phyloP scores from a whole-genome alignment of 768 basidiomycete species.

The Auricularia cornea region DNA sequence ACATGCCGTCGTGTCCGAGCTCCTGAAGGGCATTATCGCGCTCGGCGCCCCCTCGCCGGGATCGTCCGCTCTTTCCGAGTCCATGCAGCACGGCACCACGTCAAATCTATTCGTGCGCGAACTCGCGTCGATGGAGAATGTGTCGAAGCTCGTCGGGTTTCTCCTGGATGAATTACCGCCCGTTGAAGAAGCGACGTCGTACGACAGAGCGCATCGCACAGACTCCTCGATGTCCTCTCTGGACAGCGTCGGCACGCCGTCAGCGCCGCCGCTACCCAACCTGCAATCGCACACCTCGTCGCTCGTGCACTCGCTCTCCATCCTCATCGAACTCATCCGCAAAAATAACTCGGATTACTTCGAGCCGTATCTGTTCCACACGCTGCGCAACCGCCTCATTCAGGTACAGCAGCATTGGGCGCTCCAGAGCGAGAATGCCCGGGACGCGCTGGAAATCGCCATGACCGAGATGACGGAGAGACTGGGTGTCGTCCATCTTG shows the following conservation, averaged over 20 bases:
- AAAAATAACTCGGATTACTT: conserved; percentile 99
- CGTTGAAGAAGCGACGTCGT: conserved; percentile 17
- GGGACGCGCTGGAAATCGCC: conserved; percentile 59
- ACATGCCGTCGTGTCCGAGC: conserved; percentile 80
- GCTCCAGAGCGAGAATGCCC: conserved; percentile 43
- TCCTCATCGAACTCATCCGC: conserved; percentile 88
- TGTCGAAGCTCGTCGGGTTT: conserved; percentile 64
- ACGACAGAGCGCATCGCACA: background rate
- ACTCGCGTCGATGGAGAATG: conserved; percentile 63
- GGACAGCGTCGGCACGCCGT: background rate
- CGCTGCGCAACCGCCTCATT: conserved; percentile 82
- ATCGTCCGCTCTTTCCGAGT: conserved; percentile 55
- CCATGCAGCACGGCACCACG: conserved; percentile 58
- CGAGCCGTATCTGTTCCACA: conserved; percentile 95
- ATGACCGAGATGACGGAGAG: conserved; percentile 77
- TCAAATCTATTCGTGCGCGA: conserved; percentile 87
- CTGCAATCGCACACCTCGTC: conserved; percentile 61
- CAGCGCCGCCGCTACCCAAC: conserved; percentile 19
- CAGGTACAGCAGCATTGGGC: conserved; percentile 68
- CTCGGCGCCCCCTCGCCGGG: conserved; percentile 85
- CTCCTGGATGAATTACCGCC: conserved; percentile 59
- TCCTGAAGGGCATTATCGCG: conserved; percentile 90
- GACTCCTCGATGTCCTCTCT: background rate
- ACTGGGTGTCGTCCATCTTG: conserved; percentile 87
- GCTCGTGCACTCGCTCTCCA: conserved; percentile 75